Base-by-base conservation (phyloP, 1,139 yeast genomes). In the Pichia sp. region DNA sequence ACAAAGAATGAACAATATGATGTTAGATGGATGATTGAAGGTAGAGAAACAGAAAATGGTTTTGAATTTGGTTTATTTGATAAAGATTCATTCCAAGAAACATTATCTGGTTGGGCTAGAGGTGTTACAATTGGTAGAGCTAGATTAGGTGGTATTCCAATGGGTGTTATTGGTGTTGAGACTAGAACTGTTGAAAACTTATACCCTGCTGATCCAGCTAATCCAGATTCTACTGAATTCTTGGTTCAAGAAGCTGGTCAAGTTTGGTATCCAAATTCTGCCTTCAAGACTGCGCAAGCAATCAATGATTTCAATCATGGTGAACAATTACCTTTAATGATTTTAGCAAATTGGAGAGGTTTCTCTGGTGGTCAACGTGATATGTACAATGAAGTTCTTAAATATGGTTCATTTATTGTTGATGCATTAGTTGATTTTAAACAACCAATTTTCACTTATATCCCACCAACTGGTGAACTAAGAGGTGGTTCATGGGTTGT, bases 401-500 rank as follows among this genome's bases (percentile, higher is more conserved):
- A 93, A 72, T 93, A 88, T 68, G 99, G 99, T 68, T 84, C 98
- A 5, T 90, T 79, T 71, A 93, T 93, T 73, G 99, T 93, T 59
- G 99, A 93, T 70, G 97, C 99, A 14, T 79, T 93, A 59, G 96
- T 90, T 62, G 96, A 84, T 64, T 93, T 85, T 80, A 89, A 89
- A 70, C 99, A 91, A 73, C 99, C 99, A 56, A 87, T 93, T 60
- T 84, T 93, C 75, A 89, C 95, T 36, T 93, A 93, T 72, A 93
- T 93, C 69, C 99, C 99, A 53, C 99, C 99, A 56, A 81, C 87
- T 63, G 98, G 98, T 70, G 99, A 93, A 73, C 81, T 95, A 64
- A 88, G 99, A 80, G 99, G 99, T 77, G 99, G 99, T 70, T 93
- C 99, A 33, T 93, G 99, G 99, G 99, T 95, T 54, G 99, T 93